Base-by-base conservation (phyloP, 2,329 filamentous ascomycete species). In the Diaporthe ilicicola region DNA sequence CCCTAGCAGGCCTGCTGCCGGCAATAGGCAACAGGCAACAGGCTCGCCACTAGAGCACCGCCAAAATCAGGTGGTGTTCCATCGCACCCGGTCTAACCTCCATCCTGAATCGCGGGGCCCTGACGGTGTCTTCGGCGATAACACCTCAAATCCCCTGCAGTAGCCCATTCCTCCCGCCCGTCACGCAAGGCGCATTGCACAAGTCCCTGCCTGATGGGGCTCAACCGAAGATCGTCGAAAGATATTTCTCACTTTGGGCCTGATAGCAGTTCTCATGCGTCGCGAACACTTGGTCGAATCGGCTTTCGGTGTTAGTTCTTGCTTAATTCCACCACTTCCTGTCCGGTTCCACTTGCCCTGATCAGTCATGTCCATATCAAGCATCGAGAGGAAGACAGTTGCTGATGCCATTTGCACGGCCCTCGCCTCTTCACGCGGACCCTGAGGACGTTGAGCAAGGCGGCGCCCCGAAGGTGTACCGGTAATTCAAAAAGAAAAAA, bases 11-110 rank as follows among this genome's bases (percentile, higher is more conserved):
- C 46, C 61, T 53, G 5, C 37, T 66, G 62, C 62, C 48, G 62
- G 62, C 62, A 53, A 51, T 24, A 13, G 19, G 34, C 32, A 50
- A 39, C 37, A 39, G 37, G 37, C n/a, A 48, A 62, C 59, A 27
- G 29, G 42, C 59, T 62, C 59, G 59, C 59, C 27, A 48, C 59
- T 48, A 62, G 42, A 62, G 27, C 10, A 62, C 59, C 42, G 42
- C 27, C 59, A 62, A 62, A 62, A 34, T 42, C 42, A 34, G 34
- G 42, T 24, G 19, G 59, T 48, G 56, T 24, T 42, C 19, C 59
- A 48, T 48, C 59, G 42, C 27, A 34, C 13, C 65, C 32, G 34
- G 37, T 44, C 46, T 39, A 34, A n/a, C 56, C 19, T 66, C 46
- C 46, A 29, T 42, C 17, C 50, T 67, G 64, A 46, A 48, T 48